Evolutionary conservation across 352 stramenopile species (phyloP).

Genomic region (Pythium inflatum): DNA sequence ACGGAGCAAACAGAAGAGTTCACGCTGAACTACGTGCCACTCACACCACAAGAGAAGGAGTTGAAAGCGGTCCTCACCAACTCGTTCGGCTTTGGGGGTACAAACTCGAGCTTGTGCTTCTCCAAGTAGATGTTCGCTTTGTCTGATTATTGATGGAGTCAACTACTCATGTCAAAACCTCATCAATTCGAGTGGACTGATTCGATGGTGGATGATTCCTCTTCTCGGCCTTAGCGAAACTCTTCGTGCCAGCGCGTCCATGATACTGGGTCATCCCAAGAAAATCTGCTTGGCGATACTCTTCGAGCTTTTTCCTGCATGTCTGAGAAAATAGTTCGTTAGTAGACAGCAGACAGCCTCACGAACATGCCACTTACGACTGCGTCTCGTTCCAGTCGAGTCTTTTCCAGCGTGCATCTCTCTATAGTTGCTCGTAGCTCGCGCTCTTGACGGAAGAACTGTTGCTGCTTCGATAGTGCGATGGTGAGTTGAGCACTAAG

Average conservation of each 20-base stretch:
- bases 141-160: not conserved
- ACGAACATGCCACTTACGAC: slow-evolving; percentile 33
- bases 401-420: slow-evolving; percentile 62
- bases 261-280: slow-evolving; percentile 18
- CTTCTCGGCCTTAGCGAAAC: slow-evolving; percentile 16
- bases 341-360: not conserved
- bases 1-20: slow-evolving; percentile 72
- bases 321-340: not conserved
- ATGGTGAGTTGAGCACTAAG: slow-evolving; percentile 67
- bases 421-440: slow-evolving; percentile 66
- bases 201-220: slow-evolving; percentile 12
- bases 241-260: slow-evolving; percentile 2
- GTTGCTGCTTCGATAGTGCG: slow-evolving; percentile 75
- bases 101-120: slow-evolving; percentile 91
- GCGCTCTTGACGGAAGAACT: slow-evolving; percentile 72
- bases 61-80: slow-evolving; percentile 91
- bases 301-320: slow-evolving; percentile 34
- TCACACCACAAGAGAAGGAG: slow-evolving; percentile 68
- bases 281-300: slow-evolving; percentile 44
- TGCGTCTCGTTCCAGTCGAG: slow-evolving; percentile 65
- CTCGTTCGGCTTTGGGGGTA: slow-evolving; percentile 98
- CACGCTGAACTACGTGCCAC: slow-evolving; percentile 85
- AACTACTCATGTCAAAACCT: slow-evolving; percentile 10
- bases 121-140: slow-evolving; percentile 47
- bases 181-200: slow-evolving; percentile 18